A percentile compares a stretch with the other conserved stretches of the same genome.
These are phyloP conservation scores for Myotisia sp. DNA, from an alignment of 2,329 filamentous ascomycete genomes.

Conservation along the genomic window DNA sequence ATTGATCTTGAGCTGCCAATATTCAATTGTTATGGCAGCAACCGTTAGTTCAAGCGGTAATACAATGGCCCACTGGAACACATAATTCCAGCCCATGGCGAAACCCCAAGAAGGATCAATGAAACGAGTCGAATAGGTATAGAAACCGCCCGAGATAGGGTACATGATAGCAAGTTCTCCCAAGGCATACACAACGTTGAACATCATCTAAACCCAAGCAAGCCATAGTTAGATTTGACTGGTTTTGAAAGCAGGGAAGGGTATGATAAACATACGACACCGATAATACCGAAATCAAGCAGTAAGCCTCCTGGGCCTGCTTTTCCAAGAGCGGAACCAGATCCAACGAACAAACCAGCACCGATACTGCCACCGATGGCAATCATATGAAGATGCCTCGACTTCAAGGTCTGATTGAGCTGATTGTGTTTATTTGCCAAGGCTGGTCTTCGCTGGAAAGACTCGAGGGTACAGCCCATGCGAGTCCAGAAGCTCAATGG, in stretches of 20 bases:
- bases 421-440: constrained; percentile 12
- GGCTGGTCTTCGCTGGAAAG: constrained; percentile 25
- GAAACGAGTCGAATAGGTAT: constrained; percentile 47
- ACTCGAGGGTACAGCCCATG: constrained; percentile 26
- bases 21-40: constrained; percentile 63
- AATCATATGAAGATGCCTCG: constrained; percentile 29
- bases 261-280: constrained; percentile 16
- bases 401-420: constrained; percentile 19
- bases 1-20: constrained; percentile 41
- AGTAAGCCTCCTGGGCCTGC: constrained; percentile 27
- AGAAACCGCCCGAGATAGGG: constrained; percentile 49
- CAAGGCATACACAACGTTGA: constrained; percentile 45
- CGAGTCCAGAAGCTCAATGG: constrained; percentile 23
- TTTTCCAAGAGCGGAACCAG: constrained; percentile 22
- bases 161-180: constrained; percentile 49
- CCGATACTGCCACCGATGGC: constrained; percentile 20
- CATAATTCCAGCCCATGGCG: constrained; percentile 45
- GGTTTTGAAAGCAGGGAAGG: not conserved
- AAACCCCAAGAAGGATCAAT: constrained; percentile 44
- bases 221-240: constrained; percentile 6
- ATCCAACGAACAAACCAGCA: constrained; percentile 29
- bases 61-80: constrained; percentile 68
- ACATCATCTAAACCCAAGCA: constrained; percentile 34
- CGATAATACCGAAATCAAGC: constrained; percentile 39
- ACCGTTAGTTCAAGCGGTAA: constrained; percentile 71